A percentile compares a stretch with the other conserved stretches of the same genome.
phyloP scores from a whole-genome alignment of 805 yeast species.

The Kockiozyma suomiensis region DNA sequence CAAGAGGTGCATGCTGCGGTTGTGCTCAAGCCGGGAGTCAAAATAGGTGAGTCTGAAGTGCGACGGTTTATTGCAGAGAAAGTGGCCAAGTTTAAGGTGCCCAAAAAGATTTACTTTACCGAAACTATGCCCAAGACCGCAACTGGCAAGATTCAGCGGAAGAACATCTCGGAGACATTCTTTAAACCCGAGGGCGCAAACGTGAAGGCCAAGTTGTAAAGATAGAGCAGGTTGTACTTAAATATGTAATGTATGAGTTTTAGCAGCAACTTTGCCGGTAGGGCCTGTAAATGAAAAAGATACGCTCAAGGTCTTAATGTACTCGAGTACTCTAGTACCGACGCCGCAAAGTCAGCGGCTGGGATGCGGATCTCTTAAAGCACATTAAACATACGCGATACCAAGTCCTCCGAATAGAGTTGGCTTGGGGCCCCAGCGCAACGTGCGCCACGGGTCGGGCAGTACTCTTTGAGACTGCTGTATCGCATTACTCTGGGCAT shows the following conservation, averaged over 20 bases:
- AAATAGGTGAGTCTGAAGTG: conserved; percentile 50
- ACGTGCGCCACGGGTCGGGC: too few species aligned
- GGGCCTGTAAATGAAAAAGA: neutral
- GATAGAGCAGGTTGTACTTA: too few species aligned
- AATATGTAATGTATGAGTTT: too few species aligned
- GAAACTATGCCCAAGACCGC: conserved; percentile 72
- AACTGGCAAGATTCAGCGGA: conserved; percentile 74
- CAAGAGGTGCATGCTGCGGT: conserved; percentile 72
- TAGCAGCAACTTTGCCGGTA: too few species aligned
- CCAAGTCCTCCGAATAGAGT: too few species aligned
- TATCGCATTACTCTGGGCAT: too few species aligned
- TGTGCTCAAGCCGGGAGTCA: conserved; percentile 50
- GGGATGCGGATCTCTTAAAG: too few species aligned
- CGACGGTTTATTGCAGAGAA: conserved; percentile 49
- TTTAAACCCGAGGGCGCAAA: conserved; percentile 34
- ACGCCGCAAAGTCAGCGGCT: neutral
- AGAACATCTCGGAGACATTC: conserved; percentile 59
- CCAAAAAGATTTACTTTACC: conserved; percentile 59
- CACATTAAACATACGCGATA: too few species aligned
- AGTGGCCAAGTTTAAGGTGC: conserved; percentile 63
- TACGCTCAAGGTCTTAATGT: neutral
- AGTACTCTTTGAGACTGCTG: too few species aligned
- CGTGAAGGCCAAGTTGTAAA: conserved; percentile 44
- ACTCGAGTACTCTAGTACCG: neutral
- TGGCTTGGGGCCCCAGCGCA: too few species aligned